Evolutionary conservation across 202 grass and related monocot species (phyloP).

Genomic region (Saccharum hybrid): DNA sequence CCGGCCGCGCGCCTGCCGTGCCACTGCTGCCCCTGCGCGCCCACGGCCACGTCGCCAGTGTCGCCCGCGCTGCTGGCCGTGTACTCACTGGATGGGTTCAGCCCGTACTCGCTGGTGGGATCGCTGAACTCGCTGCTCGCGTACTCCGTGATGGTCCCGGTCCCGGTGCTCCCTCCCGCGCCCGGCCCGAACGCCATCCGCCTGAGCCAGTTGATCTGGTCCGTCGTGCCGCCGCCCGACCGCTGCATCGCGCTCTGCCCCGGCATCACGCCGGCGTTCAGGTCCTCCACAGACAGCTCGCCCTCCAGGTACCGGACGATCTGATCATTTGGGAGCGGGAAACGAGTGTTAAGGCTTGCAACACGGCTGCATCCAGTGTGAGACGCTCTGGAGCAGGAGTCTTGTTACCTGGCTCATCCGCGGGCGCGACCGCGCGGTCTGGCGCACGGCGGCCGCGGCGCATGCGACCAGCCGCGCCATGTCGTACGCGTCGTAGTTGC

Average conservation of each 20-base stretch:
- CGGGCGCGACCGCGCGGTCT: no score
- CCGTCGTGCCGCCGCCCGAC: conserved; percentile 46
- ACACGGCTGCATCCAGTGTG: no score
- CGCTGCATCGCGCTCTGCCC: conserved; percentile 68
- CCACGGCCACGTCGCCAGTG: conserved; percentile 48
- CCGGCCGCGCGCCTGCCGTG: conserved; percentile 2
- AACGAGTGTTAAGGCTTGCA: no score
- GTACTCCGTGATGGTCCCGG: conserved; percentile 58
- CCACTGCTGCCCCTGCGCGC: not conserved
- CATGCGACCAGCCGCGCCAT: conserved; percentile 78
- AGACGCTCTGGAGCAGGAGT: no score
- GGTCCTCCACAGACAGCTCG: conserved; percentile 75
- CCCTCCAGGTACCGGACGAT: conserved; percentile 89
- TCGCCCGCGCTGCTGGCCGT: conserved; percentile 50
- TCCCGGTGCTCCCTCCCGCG: conserved; percentile 24
- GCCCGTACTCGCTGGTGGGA: conserved; percentile 71
- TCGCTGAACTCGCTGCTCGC: conserved; percentile 61
- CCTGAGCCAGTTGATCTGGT: conserved; percentile 49
- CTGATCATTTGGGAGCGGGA: conserved; percentile 29
- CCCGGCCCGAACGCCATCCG: conserved; percentile 71
- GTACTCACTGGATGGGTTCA: conserved; percentile 56
- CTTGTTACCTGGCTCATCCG: no score
- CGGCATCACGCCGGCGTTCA: conserved; percentile 74
- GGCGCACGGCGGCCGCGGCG: conserved; percentile 48
- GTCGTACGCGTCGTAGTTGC: conserved; percentile 75